These are phyloP conservation scores for Pyronema omphalodes DNA, from an alignment of 495 filamentous ascomycete genomes.

Conservation along the genomic window DNA sequence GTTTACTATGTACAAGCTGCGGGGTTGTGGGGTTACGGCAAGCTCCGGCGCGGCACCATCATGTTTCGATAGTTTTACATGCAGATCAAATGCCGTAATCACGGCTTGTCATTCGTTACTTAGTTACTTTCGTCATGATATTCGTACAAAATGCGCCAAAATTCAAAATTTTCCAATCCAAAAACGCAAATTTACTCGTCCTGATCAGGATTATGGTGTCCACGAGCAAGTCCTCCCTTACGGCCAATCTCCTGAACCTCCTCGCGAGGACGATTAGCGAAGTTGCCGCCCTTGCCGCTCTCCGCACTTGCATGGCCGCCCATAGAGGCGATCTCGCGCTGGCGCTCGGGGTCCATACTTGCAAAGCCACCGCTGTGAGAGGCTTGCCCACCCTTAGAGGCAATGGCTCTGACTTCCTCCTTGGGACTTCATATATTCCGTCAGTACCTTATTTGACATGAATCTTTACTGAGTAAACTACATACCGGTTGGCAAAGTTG, in stretches of 20 bases:
- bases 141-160: not conserved
- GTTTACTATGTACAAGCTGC: not conserved
- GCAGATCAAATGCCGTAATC: too few species aligned
- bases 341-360: conserved; percentile 31
- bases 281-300: conserved; percentile 40
- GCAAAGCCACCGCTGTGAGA: conserved; percentile 23
- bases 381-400: conserved; percentile 32
- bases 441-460: too few species aligned
- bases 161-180: not conserved
- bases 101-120: not conserved
- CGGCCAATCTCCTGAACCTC: conserved; percentile 36
- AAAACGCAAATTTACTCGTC: not conserved
- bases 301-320: conserved; percentile 10
- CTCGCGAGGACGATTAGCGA: conserved; percentile 42
- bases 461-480: not conserved
- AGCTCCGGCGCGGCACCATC: not conserved
- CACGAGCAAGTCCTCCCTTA: conserved; percentile 33
- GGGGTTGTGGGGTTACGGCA: not conserved
- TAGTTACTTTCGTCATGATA: not conserved
- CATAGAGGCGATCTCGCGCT: conserved; percentile 19
- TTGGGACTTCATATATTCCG: conserved; percentile 27
- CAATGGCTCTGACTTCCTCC: conserved; percentile 38
- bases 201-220: not conserved
- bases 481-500: conserved; percentile 17
- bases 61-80: not conserved